Evolutionary conservation across 345 rosid genomes (phyloP), one percentile per base, ranked within the genome.

Genomic region (Euclidium syriacum): DNA sequence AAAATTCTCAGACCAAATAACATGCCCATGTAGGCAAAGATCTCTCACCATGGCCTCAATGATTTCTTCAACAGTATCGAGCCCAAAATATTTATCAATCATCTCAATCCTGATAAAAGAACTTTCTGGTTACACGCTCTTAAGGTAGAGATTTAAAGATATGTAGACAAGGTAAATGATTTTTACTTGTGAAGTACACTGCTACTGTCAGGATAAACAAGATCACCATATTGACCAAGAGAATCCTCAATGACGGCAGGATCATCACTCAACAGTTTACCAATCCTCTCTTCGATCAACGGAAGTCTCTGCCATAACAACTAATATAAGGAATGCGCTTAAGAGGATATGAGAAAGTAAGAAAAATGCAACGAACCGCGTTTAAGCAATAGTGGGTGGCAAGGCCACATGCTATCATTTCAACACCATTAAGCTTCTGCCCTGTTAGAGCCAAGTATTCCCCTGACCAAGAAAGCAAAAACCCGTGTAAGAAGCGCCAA

Each of bases 321-420:
- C 46, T 59, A 14, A 35, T 46, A 6, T 64, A 57, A 64, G 62
- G 39, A 48, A 35, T 34, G 54, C 12, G 19, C 36, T 34, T 44
- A 34, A 22, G 32, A 43, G 62, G 48, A 19, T 36, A 30, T 12
- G 33, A 50, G 7, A 35, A 15, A 54, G 11, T 30, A 54, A 48
- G 61, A 49, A 46, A 36, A 34, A 57, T 20, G 39, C 24, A 56
- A 75, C 87, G 62, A 58, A 94, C 97, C 34, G 79, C 76, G 58
- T 83, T 75, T 73, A 94, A 74, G 52, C 84, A 70, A 66, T 70
- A 94, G 71, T 85, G 99, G 24, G 99, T 87, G 33, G 99, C 97
- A 75, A 90, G 96, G 78, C 89, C 86, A 75, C 85, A 85, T 2
- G 96, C 95, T 71, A 90, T 81, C 97, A 94, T 94, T 67, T 94